Evolutionary conservation across 225 moss, liverwort and hornwort genomes (phyloP), one percentile per base, ranked within the genome.

Genomic region (Sphagnum contortum): DNA sequence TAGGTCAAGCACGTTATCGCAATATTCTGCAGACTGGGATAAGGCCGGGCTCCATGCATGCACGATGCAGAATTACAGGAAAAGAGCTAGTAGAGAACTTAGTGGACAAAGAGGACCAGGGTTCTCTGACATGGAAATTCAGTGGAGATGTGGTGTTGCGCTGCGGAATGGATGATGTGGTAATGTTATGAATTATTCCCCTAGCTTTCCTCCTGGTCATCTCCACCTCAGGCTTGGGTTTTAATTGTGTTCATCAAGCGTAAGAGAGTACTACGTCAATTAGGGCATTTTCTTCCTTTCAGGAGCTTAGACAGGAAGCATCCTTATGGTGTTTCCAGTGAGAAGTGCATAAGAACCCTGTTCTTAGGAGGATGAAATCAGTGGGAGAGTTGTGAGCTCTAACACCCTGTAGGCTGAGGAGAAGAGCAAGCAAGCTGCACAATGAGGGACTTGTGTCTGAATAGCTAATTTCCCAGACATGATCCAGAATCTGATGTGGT

Each of bases 121-220:
- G 52, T 9, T 9, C 52, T 9, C 49, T 57, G 3, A 11, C 0
- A 47, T 47, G 5, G n/a, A 44, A 5, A 0, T 49, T 59, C 4
- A 8, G 68, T 66, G 72, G 74, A 48, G 77, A 73, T 49, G 69
- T 80, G 5, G 75, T 69, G 71, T 70, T 92, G 1, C 75, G 85
- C 5, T 77, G 82, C 45, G 92, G 89, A 11, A 50, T 98, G 57
- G 83, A 87, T 13, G 87, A 89, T 72, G 90, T 93, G 81, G 96
- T 96, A 80, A 11, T 79, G 62, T 3, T 50, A 49, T 10, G 47
- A 45, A 49, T 45, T 10, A 4, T 7, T n/a, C 49, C 60, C 55
- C 29, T 9, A 12, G 4, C 10, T 6, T 54, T 44, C 45, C n/a
- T 56, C n/a, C 55, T 29, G 29, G 29, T 29, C 29, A 29, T 29